These are phyloP conservation scores for Handroanthus guayacan DNA, from an alignment of 257 asterid genomes.

Conservation along the genomic window DNA sequence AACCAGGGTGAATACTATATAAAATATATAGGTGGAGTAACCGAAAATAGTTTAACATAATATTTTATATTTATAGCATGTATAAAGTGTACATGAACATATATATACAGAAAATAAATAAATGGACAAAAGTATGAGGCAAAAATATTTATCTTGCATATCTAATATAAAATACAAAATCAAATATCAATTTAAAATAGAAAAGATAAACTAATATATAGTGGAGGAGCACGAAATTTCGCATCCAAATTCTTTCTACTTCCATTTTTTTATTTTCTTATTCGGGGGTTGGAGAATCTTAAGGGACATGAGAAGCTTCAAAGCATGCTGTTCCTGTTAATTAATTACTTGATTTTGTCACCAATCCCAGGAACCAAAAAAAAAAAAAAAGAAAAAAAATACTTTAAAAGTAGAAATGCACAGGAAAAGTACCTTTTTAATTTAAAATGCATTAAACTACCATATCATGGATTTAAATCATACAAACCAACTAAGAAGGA, in stretches of 20 bases:
- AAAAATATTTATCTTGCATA: not conserved
- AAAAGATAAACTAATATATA: too few species aligned
- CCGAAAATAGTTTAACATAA: too few species aligned
- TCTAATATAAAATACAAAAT: too few species aligned
- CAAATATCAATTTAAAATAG: too few species aligned
- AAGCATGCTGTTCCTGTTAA: not conserved
- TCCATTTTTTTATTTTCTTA: not conserved
- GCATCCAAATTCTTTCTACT: not conserved
- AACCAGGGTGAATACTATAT: too few species aligned
- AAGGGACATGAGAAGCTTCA: slow-evolving; percentile 22
- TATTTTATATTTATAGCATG: too few species aligned
- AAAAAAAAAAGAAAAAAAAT: too few species aligned
- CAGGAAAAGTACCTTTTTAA: not conserved
- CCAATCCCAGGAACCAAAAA: not conserved
- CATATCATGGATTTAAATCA: not conserved
- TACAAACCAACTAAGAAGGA: not conserved
- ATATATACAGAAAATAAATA: too few species aligned
- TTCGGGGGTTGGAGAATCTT: not conserved
- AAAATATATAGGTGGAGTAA: too few species aligned
- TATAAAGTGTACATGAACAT: too few species aligned
- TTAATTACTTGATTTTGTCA: not conserved
- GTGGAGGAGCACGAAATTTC: not conserved
- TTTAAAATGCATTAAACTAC: not conserved
- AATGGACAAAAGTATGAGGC: not conserved
- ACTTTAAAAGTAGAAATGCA: not conserved